Base-by-base conservation (phyloP, 2,329 filamentous ascomycete genomes). In the Colletotrichum agaves region DNA sequence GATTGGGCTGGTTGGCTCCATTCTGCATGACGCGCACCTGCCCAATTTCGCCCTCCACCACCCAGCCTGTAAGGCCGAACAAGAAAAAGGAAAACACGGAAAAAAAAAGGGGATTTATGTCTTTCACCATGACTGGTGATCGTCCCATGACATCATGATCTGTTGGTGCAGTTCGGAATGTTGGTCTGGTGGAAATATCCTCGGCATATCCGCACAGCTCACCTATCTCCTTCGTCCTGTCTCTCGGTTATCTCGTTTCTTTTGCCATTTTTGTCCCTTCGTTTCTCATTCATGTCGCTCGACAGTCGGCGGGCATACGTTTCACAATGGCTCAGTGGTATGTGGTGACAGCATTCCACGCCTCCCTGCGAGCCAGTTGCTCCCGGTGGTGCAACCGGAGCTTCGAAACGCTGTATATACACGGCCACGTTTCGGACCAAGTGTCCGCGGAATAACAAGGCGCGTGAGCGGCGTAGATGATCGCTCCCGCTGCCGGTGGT, bases 291-390 rank as follows among this genome's bases (percentile, higher is more conserved):
- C 19, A 31, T 55, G n/a, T 63, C 21, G 49, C 33, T 57, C 44
- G 37, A 33, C 21, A 67, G 61, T 57, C 50, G 41, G 21, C 57
- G 62, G 62, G 49, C 49, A 67, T 67, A 69, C 56, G 62, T 67
- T 67, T 61, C 37, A 50, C n/a, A 27, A 61, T 39, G 62, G 55
- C 47, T 55, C 62, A 44, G 55, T 61, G 62, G 37, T 66, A 19
- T 67, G 66, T 44, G 66, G 55, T 69, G 66, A 67, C 23, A 69
- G 66, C 66, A 69, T 60, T 66, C 41, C 47, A 59, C 65, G 53
- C 44, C 47, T 44, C 27, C 8, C 21, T 19, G 37, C 21, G 55
- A 64, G 64, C 60, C 61, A 50, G 47, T 52, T 27, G 61, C 65
- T 58, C 49, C 44, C 53, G 53, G 46, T 59, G 47, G 55, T 59